These are phyloP conservation scores for Capsella bursapastoris DNA, from an alignment of 345 rosid species.

Conservation along the genomic window DNA sequence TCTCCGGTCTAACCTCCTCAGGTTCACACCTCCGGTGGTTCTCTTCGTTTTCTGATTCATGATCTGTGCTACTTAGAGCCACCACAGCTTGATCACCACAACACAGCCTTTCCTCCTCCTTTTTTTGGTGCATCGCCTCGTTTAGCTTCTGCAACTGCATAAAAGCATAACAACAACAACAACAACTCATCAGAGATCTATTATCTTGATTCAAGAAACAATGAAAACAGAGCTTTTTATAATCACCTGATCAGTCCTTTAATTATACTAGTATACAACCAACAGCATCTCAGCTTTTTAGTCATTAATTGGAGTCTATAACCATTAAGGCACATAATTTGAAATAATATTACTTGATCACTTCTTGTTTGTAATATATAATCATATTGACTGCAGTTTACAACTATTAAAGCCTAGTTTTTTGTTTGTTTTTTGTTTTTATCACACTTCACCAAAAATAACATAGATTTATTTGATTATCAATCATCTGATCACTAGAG, in stretches of 20 bases:
- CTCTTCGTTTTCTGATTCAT: constrained; percentile 57
- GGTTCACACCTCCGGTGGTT: constrained; percentile 24
- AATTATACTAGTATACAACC: background rate
- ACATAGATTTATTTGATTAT: background rate
- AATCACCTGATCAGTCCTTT: background rate
- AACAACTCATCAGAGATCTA: constrained; percentile 19
- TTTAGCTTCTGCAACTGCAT: constrained; percentile 69
- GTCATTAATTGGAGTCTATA: background rate
- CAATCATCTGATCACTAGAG: background rate
- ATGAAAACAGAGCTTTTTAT: constrained; percentile 18
- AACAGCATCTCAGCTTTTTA: background rate
- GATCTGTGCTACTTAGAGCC: constrained; percentile 47
- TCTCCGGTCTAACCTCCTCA: constrained; percentile 41
- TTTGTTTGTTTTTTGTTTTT: background rate
- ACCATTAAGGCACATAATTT: background rate
- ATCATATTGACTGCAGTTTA: background rate
- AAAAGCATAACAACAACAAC: background rate
- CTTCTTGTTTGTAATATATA: background rate
- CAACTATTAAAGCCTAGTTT: background rate
- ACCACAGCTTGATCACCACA: constrained; percentile 46
- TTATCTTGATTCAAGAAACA: background rate
- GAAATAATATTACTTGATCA: background rate
- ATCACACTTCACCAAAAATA: background rate
- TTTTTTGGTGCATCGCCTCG: constrained; percentile 40
- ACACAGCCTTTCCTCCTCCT: constrained; percentile 31